These are phyloP conservation scores for Microascus cirrosus DNA, from an alignment of 2,329 filamentous ascomycete species.

Conservation along the genomic window DNA sequence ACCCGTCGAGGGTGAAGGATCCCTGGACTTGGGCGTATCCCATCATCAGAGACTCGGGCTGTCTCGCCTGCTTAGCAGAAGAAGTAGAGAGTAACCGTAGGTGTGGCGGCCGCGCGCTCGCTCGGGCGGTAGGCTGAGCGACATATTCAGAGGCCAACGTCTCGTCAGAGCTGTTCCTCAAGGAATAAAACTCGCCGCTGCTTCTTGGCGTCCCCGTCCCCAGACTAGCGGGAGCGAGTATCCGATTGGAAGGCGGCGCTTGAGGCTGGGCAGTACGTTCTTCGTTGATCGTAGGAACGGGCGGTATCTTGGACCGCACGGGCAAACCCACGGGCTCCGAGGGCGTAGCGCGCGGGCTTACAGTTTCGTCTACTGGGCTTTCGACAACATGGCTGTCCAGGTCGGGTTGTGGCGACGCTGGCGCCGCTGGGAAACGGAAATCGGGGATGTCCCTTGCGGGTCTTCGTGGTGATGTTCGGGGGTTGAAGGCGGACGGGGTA, in stretches of 20 bases:
- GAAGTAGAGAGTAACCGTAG: constrained; percentile 34
- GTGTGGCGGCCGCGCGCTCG: constrained; percentile 25
- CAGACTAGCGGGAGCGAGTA: constrained; percentile 68
- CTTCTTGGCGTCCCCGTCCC: constrained; percentile 67
- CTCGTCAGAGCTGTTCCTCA: constrained; percentile 91
- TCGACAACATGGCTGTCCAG: constrained; percentile 14
- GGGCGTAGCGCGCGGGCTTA: constrained; percentile 22
- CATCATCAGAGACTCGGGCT: constrained; percentile 87
- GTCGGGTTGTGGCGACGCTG: constrained; percentile 28
- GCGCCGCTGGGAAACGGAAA: constrained; percentile 43
- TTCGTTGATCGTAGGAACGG: constrained; percentile 44
- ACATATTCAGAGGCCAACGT: constrained; percentile 86
- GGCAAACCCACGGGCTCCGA: constrained; percentile 24
- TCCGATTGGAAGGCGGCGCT: constrained; percentile 36
- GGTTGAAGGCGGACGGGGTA: constrained; percentile 25
- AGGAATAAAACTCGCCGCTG: constrained; percentile 87
- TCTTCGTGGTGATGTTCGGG: constrained; percentile 26
- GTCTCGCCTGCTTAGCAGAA: constrained; percentile 27
- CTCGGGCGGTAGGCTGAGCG: constrained; percentile 29
- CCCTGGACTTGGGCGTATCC: constrained; percentile 91
- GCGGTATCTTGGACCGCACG: constrained; percentile 28
- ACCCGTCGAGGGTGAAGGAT: constrained; percentile 84
- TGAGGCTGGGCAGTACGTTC: constrained; percentile 23
- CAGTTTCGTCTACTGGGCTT: constrained; percentile 23
- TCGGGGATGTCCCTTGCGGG: constrained; percentile 23